Conservation (phyloP, 2,329 filamentous ascomycete genomes). For the Zelopaecilomyces penicillatus region DNA sequence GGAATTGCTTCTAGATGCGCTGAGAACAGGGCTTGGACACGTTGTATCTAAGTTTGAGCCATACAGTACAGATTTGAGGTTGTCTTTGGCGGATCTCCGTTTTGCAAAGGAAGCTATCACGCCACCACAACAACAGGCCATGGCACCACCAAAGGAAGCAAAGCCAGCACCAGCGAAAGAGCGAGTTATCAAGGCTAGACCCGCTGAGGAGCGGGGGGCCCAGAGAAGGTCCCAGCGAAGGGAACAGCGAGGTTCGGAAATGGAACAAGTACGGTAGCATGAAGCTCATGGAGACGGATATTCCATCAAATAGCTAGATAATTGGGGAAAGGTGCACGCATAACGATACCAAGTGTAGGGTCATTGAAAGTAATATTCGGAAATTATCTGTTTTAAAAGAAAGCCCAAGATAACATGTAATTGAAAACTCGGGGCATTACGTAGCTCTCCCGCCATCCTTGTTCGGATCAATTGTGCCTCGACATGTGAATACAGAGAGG, state of each 20-base stretch:
- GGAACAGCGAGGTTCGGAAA: conserved; percentile 16
- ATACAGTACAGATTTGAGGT: conserved; percentile 61
- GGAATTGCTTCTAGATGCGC: conserved; percentile 55
- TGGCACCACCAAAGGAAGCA: conserved; percentile 13
- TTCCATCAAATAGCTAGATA: background rate
- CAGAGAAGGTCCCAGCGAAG: conserved; percentile 11
- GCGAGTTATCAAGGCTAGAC: background rate
- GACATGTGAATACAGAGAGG: no score
- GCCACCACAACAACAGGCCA: conserved; percentile 12
- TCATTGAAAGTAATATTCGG: background rate
- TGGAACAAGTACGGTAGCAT: conserved; percentile 19
- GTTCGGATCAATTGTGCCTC: no score
- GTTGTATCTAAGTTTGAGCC: conserved; percentile 65
- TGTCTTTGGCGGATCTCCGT: conserved; percentile 63
- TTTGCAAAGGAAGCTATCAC: conserved; percentile 60
- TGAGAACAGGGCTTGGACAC: conserved; percentile 57
- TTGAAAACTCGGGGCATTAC: no score
- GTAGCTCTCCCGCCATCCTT: no score
- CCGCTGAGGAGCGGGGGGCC: conserved; percentile 11
- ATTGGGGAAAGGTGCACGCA: conserved; percentile 2
- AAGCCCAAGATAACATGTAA: no score
- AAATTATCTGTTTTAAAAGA: no score
- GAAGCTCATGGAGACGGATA: background rate
- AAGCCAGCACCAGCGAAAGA: conserved; percentile 14
- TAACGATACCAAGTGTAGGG: conserved; percentile 9